Conservation (phyloP, 169 alveolate genomes). For the Plasmodium cynomolgi region DNA sequence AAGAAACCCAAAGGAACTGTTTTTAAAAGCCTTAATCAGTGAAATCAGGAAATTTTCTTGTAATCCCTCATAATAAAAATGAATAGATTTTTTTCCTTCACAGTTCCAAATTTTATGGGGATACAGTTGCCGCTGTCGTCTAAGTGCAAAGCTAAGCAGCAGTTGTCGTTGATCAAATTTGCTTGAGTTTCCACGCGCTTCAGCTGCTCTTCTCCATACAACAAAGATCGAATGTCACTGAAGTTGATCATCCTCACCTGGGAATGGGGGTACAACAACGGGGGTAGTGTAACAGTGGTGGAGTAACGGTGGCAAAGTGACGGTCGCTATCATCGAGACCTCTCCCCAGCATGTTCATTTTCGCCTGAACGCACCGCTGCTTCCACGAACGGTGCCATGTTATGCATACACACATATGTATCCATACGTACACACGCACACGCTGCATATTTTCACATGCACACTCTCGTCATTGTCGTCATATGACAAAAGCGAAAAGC, state of each 20-base stretch:
- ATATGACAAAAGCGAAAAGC: neutral
- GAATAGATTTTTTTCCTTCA: slow-evolving; percentile 86
- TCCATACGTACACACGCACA: neutral
- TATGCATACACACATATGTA: neutral
- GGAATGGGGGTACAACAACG: neutral
- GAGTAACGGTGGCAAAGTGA: neutral
- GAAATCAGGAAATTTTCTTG: slow-evolving; percentile 71
- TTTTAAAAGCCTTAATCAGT: slow-evolving; percentile 37
- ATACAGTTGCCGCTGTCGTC: slow-evolving; percentile 90
- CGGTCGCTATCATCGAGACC: neutral
- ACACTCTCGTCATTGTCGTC: neutral
- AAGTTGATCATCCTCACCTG: slow-evolving; percentile 85
- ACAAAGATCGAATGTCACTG: slow-evolving; percentile 80
- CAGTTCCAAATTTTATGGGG: slow-evolving; percentile 86
- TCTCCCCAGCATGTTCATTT: neutral
- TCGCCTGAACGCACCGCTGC: neutral
- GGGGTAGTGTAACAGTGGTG: neutral
- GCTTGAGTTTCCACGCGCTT: slow-evolving; percentile 89
- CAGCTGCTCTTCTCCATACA: slow-evolving; percentile 88
- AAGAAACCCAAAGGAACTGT: slow-evolving; percentile 10
- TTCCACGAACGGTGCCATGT: neutral
- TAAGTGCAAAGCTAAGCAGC: slow-evolving; percentile 88
- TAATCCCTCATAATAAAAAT: slow-evolving; percentile 81
- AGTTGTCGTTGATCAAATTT: slow-evolving; percentile 81
- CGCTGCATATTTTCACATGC: neutral